Base-by-base conservation (phyloP, 805 yeast species). In the Teunomyces barrocoloradensis region DNA sequence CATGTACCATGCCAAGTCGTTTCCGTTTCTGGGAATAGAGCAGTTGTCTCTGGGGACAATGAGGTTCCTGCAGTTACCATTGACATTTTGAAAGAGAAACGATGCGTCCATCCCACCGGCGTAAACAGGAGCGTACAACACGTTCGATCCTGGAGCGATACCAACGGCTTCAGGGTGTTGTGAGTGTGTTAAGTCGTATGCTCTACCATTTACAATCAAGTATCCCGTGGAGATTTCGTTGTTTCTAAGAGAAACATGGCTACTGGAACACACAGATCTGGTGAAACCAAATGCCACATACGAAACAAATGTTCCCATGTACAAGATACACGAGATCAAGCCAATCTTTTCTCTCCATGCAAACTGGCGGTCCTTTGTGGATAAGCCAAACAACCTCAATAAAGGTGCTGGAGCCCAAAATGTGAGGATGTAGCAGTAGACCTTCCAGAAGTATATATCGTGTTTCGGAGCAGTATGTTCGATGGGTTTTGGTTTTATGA, bases 321-420 rank as follows among this genome's bases (percentile, higher is more conserved):
- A 77, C 15, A 85, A 53, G 56, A 92, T 90, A 46, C 90, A 75
- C 1, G 94, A 77, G 38, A 92, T 74, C 38, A 94, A 74, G 1
- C 89, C 98, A 46, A 91, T 86, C 61, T 92, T 92, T 61, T 94
- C 99, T 60, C 99, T 79, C 99, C 99, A 94, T 0, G 98, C 98
- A 74, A 82, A 81, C 63, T 91, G 97, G 50, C 96, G 81, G 38
- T 84, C 91, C 55, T 82, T 81, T 17, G 86, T 82, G 29, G 79
- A 78, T 78, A 92, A 77, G 2, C 98, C 98, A 66, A 81, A 86
- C 38, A 87, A 64, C 38, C 70, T 71, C 57, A 90, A 68, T 29
- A 89, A 52, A 0, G 90, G 84, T 2, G 85, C 79, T 1, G 97
- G 96, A 2, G 96, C 95, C 94, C 97, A 92, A 64, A 89, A 89